Base-by-base conservation (phyloP, 345 rosid genomes). In the Gynandropsis gynandra region DNA sequence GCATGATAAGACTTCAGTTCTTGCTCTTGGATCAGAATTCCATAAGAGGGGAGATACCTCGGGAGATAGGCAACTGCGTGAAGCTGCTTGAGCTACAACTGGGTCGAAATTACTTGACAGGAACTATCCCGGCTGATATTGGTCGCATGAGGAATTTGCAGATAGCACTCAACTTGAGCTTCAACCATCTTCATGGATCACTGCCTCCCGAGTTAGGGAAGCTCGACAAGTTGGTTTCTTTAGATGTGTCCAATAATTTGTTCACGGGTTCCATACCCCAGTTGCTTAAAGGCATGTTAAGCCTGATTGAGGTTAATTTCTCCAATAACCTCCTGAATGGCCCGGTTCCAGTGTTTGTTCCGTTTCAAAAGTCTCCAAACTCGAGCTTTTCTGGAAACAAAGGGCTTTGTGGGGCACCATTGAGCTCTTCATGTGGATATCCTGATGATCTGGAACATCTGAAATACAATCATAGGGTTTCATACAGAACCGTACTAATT, bases 241-340 rank as follows among this genome's bases (percentile, higher is more conserved):
- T 92, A 54, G 98, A 92, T 64, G 77, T 92, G 39, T 87, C 98
- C 51, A 76, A 80, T 65, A 87, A 87, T 72, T 69, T 73, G 77
- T 84, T 92, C 50, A 77, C 87, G 0, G 95, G 98, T 41, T 52
- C 69, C 13, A 84, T 92, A 48, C 95, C 98, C 1, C 62, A 65
- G 17, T 82, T 75, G 38, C 80, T 77, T 18, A 80, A 71, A 74
- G 95, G 88, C 59, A 76, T 87, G 88, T 43, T 84, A 74, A 92
- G 95, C 72, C 81, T 92, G 78, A 87, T 87, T 21, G 93, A 84
- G 59, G 87, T 92, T 62, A 79, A 87, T 66, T 84, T 92, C 70
- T 84, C 98, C 4, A 85, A 80, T 52, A 92, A 92, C 70, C 77
- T 79, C 47, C 78, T 92, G 53, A 61, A 63, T 1, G 98, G 98